A percentile compares a stretch with the other conserved stretches of the same genome.
These are phyloP conservation scores for Venturia pyrina DNA, from an alignment of 2,329 filamentous ascomycete genomes.

Conservation along the genomic window DNA sequence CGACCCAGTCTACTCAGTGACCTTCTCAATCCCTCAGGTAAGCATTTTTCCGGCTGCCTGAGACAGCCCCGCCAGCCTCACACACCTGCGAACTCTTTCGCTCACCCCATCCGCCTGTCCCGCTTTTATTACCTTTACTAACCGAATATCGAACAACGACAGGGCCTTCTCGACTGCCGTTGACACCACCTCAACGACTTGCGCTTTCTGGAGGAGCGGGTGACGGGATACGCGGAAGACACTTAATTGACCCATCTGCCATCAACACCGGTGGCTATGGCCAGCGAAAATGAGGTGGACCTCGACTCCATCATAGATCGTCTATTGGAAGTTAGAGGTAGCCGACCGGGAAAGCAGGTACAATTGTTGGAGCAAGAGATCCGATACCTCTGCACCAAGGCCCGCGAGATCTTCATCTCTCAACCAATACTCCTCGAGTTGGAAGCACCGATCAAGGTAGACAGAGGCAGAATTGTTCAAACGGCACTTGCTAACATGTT, in stretches of 20 bases:
- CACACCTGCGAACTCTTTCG: neutral
- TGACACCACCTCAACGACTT: neutral
- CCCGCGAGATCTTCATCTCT: conserved; percentile 98
- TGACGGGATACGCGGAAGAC: conserved; percentile 9
- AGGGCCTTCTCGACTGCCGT: neutral
- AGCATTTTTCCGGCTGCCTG: neutral
- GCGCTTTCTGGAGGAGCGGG: conserved; percentile 7
- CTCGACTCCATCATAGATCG: conserved; percentile 99
- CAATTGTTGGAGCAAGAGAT: conserved; percentile 96
- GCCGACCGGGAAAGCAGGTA: conserved; percentile 96
- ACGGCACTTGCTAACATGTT: conserved; percentile 1
- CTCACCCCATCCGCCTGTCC: neutral
- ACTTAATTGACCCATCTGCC: conserved; percentile 4
- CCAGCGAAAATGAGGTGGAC: conserved; percentile 82
- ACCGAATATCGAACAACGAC: neutral
- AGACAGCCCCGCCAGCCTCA: neutral
- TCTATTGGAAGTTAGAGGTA: conserved; percentile 93
- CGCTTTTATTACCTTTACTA: neutral
- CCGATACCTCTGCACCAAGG: conserved; percentile 94
- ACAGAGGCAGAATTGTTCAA: conserved; percentile 18
- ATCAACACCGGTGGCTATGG: conserved; percentile 39
- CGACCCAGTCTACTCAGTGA: neutral
- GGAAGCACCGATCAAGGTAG: conserved; percentile 96
- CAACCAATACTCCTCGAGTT: conserved; percentile 96
- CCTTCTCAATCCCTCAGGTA: neutral